These are phyloP conservation scores for Aspergillus ochraceus DNA, from an alignment of 2,329 filamentous ascomycete genomes.

Conservation along the genomic window DNA sequence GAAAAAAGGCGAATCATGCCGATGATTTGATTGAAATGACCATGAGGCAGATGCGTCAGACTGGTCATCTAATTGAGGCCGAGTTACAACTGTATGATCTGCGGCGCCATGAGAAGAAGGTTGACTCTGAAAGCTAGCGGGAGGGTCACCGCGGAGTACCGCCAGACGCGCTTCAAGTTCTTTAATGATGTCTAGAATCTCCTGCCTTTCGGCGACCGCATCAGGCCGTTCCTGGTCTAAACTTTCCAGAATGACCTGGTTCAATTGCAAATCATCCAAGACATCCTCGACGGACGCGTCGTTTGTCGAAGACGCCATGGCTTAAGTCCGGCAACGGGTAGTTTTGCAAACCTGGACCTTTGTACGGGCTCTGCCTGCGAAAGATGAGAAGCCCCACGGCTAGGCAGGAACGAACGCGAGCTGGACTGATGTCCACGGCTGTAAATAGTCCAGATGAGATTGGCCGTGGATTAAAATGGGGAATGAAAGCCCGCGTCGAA, in stretches of 20 bases:
- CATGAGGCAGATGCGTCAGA: neutral
- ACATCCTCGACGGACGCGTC: conserved; percentile 26
- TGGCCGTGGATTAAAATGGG: neutral
- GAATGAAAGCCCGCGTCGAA: neutral
- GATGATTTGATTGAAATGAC: neutral
- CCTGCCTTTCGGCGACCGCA: conserved; percentile 25
- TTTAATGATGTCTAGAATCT: conserved; percentile 27
- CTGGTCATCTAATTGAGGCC: conserved; percentile 19
- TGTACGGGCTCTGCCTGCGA: too few species aligned
- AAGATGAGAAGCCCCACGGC: neutral
- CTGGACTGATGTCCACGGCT: neutral
- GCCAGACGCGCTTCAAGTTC: conserved; percentile 26
- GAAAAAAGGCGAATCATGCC: conserved; percentile 2
- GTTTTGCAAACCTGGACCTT: neutral
- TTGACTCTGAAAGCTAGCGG: neutral
- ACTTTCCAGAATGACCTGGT: conserved; percentile 32
- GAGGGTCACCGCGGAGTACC: conserved; percentile 18
- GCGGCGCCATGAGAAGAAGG: neutral
- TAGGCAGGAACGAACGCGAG: neutral
- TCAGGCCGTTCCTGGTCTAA: conserved; percentile 26
- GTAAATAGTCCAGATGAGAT: neutral
- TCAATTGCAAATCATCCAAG: conserved; percentile 33
- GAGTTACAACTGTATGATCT: neutral
- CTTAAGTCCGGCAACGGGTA: neutral
- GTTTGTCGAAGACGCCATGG: conserved; percentile 11